Percentiles rank a stretch among this genome's conserved stretches.
Conservation (phyloP, 352 stramenopile species). For the Globisporangium apiculatum region DNA sequence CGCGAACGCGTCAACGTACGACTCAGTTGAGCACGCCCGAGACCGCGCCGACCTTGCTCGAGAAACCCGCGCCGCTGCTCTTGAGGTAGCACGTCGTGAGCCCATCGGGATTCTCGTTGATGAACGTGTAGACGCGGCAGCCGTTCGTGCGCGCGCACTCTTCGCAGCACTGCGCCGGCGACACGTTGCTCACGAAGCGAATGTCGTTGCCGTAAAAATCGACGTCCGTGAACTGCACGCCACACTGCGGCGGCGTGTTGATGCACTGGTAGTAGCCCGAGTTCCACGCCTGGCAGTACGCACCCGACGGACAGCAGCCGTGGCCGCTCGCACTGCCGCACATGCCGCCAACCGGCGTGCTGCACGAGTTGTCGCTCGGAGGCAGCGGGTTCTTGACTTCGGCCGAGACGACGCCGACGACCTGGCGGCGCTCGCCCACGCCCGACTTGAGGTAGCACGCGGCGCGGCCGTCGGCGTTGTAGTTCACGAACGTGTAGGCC, state of each 20-base stretch:
- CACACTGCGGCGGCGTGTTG: conserved; percentile 22
- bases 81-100: conserved; percentile 32
- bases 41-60: conserved; percentile 2
- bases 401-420: conserved; percentile 6
- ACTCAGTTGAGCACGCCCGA: conserved; percentile 6
- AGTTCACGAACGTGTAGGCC: conserved; percentile 49
- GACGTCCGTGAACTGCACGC: conserved; percentile 23
- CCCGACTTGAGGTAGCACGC: conserved; percentile 13
- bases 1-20: no score
- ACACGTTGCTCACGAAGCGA: conserved; percentile 16
- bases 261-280: conserved; percentile 38
- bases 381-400: conserved; percentile 2
- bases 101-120: conserved; percentile 26
- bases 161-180: conserved; percentile 25
- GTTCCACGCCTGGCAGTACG: conserved; percentile 39
- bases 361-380: conserved; percentile 8
- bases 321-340: conserved; percentile 9
- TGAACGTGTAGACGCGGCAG: conserved; percentile 39
- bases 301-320: conserved; percentile 22
- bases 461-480: conserved; percentile 7
- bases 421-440: background rate
- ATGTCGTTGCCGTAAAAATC: conserved; percentile 45
- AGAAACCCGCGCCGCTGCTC: conserved; percentile 7
- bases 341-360: conserved; percentile 12
- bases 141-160: conserved; percentile 28